These are phyloP conservation scores for Amanita jacksonii DNA, from an alignment of 768 basidiomycete species.

Conservation along the genomic window DNA sequence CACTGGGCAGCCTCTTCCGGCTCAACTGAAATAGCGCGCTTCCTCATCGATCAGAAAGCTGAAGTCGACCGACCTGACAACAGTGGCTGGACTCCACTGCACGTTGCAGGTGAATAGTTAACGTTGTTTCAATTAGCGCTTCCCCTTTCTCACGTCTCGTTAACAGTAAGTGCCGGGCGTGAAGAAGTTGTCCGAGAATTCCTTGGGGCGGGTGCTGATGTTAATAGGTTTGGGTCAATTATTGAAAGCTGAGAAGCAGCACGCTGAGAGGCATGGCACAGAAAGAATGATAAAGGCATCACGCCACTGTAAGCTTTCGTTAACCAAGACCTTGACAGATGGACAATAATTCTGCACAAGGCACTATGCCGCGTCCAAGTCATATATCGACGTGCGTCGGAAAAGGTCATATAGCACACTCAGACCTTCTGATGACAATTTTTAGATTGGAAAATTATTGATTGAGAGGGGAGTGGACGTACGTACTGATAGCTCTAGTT, in stretches of 20 bases:
- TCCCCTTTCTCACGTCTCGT: background rate
- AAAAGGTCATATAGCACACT: conserved; percentile 15
- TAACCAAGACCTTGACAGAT: conserved; percentile 11
- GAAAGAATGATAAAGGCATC: conserved; percentile 72
- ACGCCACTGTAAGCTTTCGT: conserved; percentile 60
- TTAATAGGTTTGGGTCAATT: conserved; percentile 37
- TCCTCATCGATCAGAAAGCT: conserved; percentile 61
- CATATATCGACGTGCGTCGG: conserved; percentile 63
- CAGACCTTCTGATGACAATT: conserved; percentile 20
- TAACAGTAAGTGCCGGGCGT: conserved; percentile 71
- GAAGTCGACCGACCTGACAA: conserved; percentile 59
- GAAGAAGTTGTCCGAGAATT: conserved; percentile 68
- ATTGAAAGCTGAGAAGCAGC: conserved; percentile 12
- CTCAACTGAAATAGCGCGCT: conserved; percentile 53
- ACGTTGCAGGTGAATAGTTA: conserved; percentile 53
- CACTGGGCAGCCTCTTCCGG: conserved; percentile 82
- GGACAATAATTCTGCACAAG: conserved; percentile 29
- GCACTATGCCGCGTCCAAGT: conserved; percentile 91
- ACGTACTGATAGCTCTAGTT: conserved; percentile 30
- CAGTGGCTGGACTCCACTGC: conserved; percentile 70
- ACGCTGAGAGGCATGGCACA: conserved; percentile 15
- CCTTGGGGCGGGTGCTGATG: conserved; percentile 74
- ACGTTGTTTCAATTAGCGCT: conserved; percentile 1
- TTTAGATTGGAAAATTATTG: conserved; percentile 81
- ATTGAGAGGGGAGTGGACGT: conserved; percentile 89